phyloP scores from a whole-genome alignment of 1,284 basidiomycete species.

The Marasmius tenuissimus region DNA sequence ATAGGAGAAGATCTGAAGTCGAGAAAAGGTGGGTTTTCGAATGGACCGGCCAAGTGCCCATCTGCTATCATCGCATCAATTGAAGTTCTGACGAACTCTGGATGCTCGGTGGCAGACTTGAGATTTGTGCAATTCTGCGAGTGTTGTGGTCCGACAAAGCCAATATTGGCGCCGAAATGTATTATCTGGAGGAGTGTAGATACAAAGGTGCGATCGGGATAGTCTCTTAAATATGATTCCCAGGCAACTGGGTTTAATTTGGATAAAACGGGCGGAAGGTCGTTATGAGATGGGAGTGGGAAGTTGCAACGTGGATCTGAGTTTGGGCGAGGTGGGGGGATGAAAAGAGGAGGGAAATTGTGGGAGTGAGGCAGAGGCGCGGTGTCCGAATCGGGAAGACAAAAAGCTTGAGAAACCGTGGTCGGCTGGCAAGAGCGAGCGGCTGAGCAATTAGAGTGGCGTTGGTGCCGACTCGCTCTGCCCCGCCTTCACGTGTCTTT shows the following conservation, averaged over 20 bases:
- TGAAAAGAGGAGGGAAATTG: not conserved
- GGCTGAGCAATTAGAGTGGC: not conserved
- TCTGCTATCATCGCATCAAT: not conserved
- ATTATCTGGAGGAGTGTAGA: not conserved
- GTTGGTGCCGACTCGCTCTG: not conserved
- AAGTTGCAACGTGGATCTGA: conserved; percentile 7
- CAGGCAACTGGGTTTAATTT: not conserved
- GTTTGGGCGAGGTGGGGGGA: not conserved
- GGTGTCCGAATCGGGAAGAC: not conserved
- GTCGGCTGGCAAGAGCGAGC: conserved; percentile 2
- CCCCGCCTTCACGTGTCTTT: not conserved
- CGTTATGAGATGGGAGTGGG: not conserved
- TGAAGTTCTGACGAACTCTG: not conserved
- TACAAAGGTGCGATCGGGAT: not conserved
- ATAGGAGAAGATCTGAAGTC: not conserved
- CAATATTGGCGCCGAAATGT: conserved; percentile 4
- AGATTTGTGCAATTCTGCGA: not conserved
- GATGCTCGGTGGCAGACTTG: not conserved
- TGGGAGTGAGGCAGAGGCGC: not conserved
- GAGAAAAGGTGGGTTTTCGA: not conserved
- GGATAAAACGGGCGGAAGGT: not conserved
- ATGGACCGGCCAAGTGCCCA: not conserved
- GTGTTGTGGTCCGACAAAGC: not conserved
- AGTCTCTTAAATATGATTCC: not conserved
- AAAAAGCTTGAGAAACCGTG: not conserved